These are phyloP conservation scores for Botrytis cinerea DNA, from an alignment of 2,329 filamentous ascomycete genomes.

Conservation along the genomic window DNA sequence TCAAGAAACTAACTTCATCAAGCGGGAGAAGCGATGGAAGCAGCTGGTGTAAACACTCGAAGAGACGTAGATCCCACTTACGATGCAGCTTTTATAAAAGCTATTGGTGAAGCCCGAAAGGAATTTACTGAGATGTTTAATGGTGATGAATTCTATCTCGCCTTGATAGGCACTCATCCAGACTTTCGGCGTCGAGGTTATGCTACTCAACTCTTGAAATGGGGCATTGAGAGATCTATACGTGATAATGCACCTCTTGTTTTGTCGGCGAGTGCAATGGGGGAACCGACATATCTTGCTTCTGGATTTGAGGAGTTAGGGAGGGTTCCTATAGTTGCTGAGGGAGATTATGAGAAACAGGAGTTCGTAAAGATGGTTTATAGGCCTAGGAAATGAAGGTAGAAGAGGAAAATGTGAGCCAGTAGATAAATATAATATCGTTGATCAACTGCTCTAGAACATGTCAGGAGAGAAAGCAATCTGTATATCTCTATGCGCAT, in stretches of 20 bases:
- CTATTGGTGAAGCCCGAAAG: not conserved
- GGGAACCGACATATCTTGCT: not conserved
- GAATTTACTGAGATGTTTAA: not conserved
- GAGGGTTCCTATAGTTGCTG: not conserved
- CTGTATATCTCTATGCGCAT: not conserved
- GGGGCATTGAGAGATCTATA: conserved; percentile 13
- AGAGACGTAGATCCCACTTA: not conserved
- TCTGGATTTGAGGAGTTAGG: conserved; percentile 1
- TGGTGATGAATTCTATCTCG: conserved; percentile 4
- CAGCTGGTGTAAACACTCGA: not conserved
- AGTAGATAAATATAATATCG: not conserved
- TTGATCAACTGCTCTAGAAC: not conserved
- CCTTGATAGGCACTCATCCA: conserved; percentile 8
- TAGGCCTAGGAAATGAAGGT: not conserved
- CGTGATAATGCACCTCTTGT: conserved; percentile 14
- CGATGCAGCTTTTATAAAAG: not conserved
- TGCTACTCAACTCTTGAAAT: not conserved
- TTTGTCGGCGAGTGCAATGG: not conserved
- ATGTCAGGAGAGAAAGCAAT: not conserved
- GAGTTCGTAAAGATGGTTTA: conserved; percentile 3
- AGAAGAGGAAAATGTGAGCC: not conserved
- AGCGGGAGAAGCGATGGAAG: not conserved
- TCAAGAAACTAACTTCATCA: not conserved
- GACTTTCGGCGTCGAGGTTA: conserved; percentile 13
- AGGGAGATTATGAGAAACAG: not conserved